Evolutionary conservation across 2,329 filamentous ascomycete genomes (phyloP).

Genomic region (Fusarium nygamai): DNA sequence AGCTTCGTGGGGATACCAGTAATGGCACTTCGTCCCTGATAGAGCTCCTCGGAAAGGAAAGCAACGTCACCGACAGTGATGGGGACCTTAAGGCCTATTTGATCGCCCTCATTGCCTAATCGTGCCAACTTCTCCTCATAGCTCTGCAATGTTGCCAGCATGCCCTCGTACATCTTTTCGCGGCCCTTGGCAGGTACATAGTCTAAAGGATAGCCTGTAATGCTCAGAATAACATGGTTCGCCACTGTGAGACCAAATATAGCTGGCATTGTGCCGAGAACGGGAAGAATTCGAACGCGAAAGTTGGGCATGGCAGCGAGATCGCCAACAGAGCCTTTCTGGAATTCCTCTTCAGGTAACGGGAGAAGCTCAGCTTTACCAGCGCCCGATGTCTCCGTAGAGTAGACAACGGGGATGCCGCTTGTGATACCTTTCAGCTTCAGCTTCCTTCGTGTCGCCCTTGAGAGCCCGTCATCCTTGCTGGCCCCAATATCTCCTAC

Average conservation of each 20-base stretch:
- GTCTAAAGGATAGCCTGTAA: conserved; percentile 86
- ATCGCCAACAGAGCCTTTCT: conserved; percentile 86
- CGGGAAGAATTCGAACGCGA: conserved; percentile 91
- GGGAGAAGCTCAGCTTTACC: conserved; percentile 93
- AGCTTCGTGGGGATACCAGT: conserved; percentile 84
- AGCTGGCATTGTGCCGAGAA: conserved; percentile 96
- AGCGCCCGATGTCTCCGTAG: conserved; percentile 86
- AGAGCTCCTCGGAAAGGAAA: conserved; percentile 91
- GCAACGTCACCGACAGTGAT: conserved; percentile 83
- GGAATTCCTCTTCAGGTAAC: conserved; percentile 85
- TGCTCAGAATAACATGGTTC: conserved; percentile 88
- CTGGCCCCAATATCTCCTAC: conserved; percentile 91
- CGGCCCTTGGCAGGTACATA: conserved; percentile 83
- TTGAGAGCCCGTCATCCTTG: conserved; percentile 88
- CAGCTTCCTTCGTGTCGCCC: conserved; percentile 81
- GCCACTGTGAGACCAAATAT: conserved; percentile 92
- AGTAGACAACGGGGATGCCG: conserved; percentile 92
- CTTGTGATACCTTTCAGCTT: conserved; percentile 81
- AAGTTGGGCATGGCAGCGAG: conserved; percentile 92
- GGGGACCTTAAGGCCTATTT: conserved; percentile 79
- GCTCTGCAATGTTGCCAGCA: conserved; percentile 79
- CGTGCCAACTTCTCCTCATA: conserved; percentile 80
- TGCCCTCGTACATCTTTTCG: conserved; percentile 91
- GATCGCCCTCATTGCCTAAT: conserved; percentile 43
- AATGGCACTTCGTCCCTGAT: conserved; percentile 81